These are phyloP conservation scores for Phytophthora idaei DNA, from an alignment of 352 stramenopile genomes.

Conservation along the genomic window DNA sequence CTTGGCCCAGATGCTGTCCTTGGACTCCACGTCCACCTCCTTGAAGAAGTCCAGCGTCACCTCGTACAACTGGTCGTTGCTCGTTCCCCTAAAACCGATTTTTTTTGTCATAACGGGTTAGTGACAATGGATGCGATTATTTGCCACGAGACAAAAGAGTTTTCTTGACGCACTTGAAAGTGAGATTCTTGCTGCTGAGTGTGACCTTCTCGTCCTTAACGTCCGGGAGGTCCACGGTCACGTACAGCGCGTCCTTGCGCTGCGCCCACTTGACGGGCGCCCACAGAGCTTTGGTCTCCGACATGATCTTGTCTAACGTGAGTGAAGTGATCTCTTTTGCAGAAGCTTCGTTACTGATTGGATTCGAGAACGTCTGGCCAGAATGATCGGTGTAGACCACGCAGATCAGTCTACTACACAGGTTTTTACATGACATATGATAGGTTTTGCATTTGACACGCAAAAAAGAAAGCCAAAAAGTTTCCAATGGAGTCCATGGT, in stretches of 20 bases:
- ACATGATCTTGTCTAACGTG: constrained; percentile 24
- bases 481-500: background rate
- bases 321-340: constrained; percentile 12
- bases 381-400: constrained; percentile 17
- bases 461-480: background rate
- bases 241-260: constrained; percentile 95
- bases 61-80: constrained; percentile 93
- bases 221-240: constrained; percentile 96
- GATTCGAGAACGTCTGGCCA: constrained; percentile 42
- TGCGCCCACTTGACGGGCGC: constrained; percentile 97
- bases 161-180: constrained; percentile 69
- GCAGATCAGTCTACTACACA: background rate
- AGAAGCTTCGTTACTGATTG: constrained; percentile 23
- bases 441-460: constrained; percentile 3
- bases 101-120: constrained; percentile 3
- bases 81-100: constrained; percentile 67
- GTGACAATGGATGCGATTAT: background rate
- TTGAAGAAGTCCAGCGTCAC: constrained; percentile 96
- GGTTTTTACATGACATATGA: background rate
- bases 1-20: constrained; percentile 96
- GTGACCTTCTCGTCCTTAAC: constrained; percentile 94
- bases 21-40: constrained; percentile 88
- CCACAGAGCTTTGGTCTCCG: constrained; percentile 66
- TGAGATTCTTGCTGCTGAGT: constrained; percentile 89
- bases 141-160: background rate